Conservation (phyloP, 1,139 yeast genomes). For the Hyphopichia wangnamkhiaoensis region DNA sequence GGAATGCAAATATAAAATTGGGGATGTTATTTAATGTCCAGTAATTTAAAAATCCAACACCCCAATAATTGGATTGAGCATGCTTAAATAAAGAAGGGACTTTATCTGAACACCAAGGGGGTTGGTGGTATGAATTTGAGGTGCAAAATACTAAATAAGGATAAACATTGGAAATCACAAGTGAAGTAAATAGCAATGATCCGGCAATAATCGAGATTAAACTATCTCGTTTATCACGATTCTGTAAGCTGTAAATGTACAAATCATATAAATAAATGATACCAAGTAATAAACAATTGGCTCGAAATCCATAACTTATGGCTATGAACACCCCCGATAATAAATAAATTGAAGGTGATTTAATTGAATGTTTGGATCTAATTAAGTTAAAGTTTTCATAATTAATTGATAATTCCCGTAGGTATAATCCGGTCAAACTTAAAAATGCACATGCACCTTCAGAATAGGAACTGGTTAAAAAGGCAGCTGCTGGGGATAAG, state of each 20-base stretch:
- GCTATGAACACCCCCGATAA: slow-evolving; percentile 62
- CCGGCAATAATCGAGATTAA: slow-evolving; percentile 54
- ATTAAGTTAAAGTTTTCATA: slow-evolving; percentile 15
- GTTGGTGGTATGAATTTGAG: slow-evolving; percentile 2
- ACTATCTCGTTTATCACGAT: slow-evolving; percentile 16
- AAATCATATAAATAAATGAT: slow-evolving; percentile 63
- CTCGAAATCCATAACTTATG: slow-evolving; percentile 61
- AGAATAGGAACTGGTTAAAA: slow-evolving; percentile 72
- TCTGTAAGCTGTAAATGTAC: slow-evolving; percentile 20
- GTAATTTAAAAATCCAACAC: slow-evolving; percentile 73
- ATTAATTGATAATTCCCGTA: slow-evolving; percentile 45
- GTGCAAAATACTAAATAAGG: slow-evolving; percentile 63
- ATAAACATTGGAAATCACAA: slow-evolving; percentile 47
- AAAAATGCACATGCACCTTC: slow-evolving; percentile 74
- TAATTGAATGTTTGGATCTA: slow-evolving; percentile 11
- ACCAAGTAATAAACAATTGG: slow-evolving; percentile 79
- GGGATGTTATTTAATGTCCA: slow-evolving; percentile 85
- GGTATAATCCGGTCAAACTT: slow-evolving; percentile 57
- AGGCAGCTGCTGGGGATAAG: slow-evolving; percentile 79
- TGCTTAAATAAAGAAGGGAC: slow-evolving; percentile 69
- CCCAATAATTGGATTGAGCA: slow-evolving; percentile 85
- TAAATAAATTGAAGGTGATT: slow-evolving; percentile 31
- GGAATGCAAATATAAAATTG: slow-evolving; percentile 77
- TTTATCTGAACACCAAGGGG: slow-evolving; percentile 68
- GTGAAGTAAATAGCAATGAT: slow-evolving; percentile 44